Conservation (phyloP, 2,329 filamentous ascomycete genomes). For the Macrophomina phaseolina region DNA sequence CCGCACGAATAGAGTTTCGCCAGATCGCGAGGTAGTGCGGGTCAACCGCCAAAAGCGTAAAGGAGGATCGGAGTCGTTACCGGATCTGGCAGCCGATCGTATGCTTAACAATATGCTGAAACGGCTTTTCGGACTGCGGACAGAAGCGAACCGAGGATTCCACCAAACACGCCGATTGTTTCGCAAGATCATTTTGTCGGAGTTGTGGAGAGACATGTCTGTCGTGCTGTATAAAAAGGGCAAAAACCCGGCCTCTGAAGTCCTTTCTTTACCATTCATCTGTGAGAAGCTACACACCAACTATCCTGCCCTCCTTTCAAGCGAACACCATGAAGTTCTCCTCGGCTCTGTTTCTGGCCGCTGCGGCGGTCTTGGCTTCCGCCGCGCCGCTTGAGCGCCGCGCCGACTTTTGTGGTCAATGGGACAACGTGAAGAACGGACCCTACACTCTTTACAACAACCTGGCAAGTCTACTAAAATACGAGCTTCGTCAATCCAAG, state of each 20-base stretch:
- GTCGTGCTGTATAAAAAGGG: not conserved
- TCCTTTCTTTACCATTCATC: not conserved
- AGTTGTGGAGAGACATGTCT: not conserved
- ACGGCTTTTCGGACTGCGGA: constrained; percentile 7
- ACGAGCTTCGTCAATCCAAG: too few species aligned
- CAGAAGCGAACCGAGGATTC: constrained; percentile 11
- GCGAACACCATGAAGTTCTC: constrained; percentile 37
- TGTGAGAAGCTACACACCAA: not conserved
- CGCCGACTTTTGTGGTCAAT: constrained; percentile 42
- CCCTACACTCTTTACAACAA: constrained; percentile 45
- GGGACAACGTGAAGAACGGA: constrained; percentile 37
- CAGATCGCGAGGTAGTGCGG: not conserved
- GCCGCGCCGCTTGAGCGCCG: constrained; percentile 39
- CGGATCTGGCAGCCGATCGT: not conserved
- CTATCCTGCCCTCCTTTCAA: not conserved
- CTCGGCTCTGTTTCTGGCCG: constrained; percentile 33
- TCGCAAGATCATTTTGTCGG: not conserved
- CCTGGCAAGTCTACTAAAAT: constrained; percentile 33
- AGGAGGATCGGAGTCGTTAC: not conserved
- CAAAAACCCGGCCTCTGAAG: not conserved
- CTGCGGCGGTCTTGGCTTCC: constrained; percentile 37
- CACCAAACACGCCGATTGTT: not conserved
- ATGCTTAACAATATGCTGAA: constrained; percentile 20
- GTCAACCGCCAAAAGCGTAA: not conserved
- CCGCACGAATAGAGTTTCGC: constrained; percentile 14